Evolutionary conservation across 495 filamentous ascomycete genomes (phyloP).

Genomic region (Xylaria scruposa): DNA sequence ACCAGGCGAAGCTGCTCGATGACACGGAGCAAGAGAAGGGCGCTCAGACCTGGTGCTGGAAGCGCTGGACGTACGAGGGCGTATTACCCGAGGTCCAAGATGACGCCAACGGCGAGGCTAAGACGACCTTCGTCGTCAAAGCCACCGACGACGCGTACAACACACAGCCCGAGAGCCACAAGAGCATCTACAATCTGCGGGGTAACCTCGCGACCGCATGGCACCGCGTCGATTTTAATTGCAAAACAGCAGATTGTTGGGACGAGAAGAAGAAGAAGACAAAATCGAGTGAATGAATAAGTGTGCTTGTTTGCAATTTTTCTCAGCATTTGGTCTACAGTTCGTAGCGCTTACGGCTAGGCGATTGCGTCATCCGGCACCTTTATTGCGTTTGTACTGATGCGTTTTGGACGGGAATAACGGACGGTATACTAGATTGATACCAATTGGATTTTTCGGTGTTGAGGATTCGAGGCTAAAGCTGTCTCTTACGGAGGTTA

Average conservation of each 20-base stretch:
- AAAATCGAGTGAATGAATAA: conserved; percentile 1
- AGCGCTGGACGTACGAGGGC: conserved; percentile 58
- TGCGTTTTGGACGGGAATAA: conserved; percentile 1
- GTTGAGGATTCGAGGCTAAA: conserved; percentile 8
- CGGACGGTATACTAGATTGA: background rate
- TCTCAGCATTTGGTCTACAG: background rate
- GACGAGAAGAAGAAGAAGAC: conserved; percentile 20
- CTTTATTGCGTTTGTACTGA: background rate
- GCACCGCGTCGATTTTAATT: conserved; percentile 54
- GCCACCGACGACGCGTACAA: conserved; percentile 65
- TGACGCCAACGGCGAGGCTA: conserved; percentile 45
- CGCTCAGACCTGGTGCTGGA: conserved; percentile 61
- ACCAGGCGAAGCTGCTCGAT: conserved; percentile 55
- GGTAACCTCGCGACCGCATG: conserved; percentile 63
- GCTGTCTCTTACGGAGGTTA: background rate
- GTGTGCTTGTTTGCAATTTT: background rate
- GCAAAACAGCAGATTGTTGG: conserved; percentile 15
- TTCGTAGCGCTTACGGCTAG: background rate
- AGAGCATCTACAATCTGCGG: conserved; percentile 59
- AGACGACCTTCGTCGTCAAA: conserved; percentile 59
- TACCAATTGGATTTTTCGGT: conserved; percentile 8
- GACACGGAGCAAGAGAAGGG: conserved; percentile 42
- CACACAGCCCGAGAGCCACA: conserved; percentile 59
- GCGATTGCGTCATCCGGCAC: background rate
- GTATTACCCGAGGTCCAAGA: conserved; percentile 50